Conservation (phyloP, 371 early-diverging fungal species). For the Mortierella sp. region DNA sequence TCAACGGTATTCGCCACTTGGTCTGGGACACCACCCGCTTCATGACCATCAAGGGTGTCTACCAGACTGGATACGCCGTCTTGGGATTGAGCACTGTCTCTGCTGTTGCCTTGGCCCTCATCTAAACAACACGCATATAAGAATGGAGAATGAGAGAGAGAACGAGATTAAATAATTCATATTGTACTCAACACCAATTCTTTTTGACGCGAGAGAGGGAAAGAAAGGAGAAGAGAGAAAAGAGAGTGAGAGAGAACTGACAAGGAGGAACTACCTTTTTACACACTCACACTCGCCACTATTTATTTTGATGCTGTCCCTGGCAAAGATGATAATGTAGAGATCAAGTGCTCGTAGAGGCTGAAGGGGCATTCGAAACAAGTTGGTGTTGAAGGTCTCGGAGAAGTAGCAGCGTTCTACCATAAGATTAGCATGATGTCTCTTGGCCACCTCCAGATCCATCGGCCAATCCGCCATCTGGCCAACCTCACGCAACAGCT, state of each 20-base stretch:
- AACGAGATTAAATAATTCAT: slow-evolving; percentile 9
- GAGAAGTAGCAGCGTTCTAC: slow-evolving; percentile 25
- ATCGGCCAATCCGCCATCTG: slow-evolving; percentile 30
- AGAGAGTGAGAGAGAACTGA: too few relatives aligned
- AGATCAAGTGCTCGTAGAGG: slow-evolving; percentile 19
- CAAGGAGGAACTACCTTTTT: background rate
- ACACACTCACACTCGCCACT: too few relatives aligned
- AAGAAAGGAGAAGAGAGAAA: background rate
- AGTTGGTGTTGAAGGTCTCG: background rate
- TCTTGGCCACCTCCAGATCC: slow-evolving; percentile 18
- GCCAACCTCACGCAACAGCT: slow-evolving; percentile 30
- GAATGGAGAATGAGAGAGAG: background rate
- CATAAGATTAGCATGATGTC: slow-evolving; percentile 25
- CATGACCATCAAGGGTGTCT: slow-evolving; percentile 84
- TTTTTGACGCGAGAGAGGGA: too few relatives aligned
- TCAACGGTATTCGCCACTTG: slow-evolving; percentile 87
- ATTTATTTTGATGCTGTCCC: too few relatives aligned
- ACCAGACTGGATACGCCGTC: slow-evolving; percentile 86
- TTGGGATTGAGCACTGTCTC: slow-evolving; percentile 69
- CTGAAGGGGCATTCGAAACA: slow-evolving; percentile 28
- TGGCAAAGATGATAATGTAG: too few relatives aligned
- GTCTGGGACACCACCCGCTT: slow-evolving; percentile 86
- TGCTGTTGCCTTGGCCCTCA: slow-evolving; percentile 42
- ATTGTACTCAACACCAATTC: background rate
- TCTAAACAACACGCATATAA: slow-evolving; percentile 26